phyloP scores from a whole-genome alignment of 805 yeast genomes.

The Pichia manshurica region DNA sequence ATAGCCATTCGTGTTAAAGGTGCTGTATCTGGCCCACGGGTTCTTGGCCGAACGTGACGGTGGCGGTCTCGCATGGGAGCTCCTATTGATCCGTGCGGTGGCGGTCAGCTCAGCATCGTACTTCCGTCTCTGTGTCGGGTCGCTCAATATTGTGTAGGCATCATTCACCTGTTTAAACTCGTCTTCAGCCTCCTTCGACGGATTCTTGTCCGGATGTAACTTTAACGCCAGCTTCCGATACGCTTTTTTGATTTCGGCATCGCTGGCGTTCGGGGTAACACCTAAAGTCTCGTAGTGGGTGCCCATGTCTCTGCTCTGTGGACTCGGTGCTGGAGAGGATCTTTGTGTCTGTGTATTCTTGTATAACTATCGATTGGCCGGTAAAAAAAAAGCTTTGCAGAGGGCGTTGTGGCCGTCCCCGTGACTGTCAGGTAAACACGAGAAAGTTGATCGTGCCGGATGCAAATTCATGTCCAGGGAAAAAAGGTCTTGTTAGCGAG shows the following conservation, averaged over 20 bases:
- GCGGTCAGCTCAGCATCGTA: slow-evolving; percentile 38
- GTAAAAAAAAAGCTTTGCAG: no score
- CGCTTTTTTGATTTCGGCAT: slow-evolving; percentile 65
- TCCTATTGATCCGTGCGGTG: no score
- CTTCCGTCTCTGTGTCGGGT: slow-evolving; percentile 49
- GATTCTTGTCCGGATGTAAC: slow-evolving; percentile 80
- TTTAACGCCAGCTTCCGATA: slow-evolving; percentile 67
- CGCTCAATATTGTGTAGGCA: slow-evolving; percentile 77
- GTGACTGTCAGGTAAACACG: no score
- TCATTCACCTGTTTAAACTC: slow-evolving; percentile 86
- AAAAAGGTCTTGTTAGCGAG: neutral
- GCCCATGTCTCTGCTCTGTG: neutral
- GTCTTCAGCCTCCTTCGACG: slow-evolving; percentile 53
- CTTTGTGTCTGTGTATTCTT: no score
- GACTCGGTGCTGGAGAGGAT: no score
- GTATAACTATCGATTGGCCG: no score
- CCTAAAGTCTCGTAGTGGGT: slow-evolving; percentile 60
- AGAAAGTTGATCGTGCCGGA: no score
- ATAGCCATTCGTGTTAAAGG: neutral
- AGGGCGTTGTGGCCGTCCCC: no score
- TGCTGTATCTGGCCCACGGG: no score
- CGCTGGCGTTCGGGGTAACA: slow-evolving; percentile 48
- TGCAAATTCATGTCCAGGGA: no score
- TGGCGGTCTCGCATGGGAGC: no score
- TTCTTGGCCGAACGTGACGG: no score